phyloP scores from a whole-genome alignment of 805 yeast genomes.

The Spathaspora passalidarum region DNA sequence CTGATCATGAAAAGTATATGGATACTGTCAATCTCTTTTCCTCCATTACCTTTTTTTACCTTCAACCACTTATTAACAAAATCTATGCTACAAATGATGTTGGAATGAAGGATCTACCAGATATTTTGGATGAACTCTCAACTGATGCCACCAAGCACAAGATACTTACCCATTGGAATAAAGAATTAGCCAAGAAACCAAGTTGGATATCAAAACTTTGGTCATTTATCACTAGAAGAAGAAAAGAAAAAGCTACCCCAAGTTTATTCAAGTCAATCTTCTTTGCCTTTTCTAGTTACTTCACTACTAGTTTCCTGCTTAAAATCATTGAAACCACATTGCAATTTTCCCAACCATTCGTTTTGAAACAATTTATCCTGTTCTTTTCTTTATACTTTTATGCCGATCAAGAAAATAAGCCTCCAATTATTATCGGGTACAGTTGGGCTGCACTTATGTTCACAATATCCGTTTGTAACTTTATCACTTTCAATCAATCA shows the following conservation, averaged over 20 bases:
- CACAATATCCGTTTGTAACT: conserved; percentile 20
- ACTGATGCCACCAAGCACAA: conserved; percentile 15
- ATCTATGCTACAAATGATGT: conserved; percentile 23
- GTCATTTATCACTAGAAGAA: conserved; percentile 7
- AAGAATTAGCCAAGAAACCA: conserved; percentile 9
- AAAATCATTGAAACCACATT: conserved; percentile 20
- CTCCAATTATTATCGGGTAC: conserved; percentile 27
- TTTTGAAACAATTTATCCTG: conserved; percentile 26
- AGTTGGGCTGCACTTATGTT: conserved; percentile 23
- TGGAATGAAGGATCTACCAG: conserved; percentile 60
- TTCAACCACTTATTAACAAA: conserved; percentile 22
- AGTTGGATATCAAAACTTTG: conserved; percentile 2
- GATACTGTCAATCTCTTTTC: conserved; percentile 20
- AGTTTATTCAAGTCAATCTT: conserved; percentile 12
- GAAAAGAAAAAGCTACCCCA: conserved; percentile 9
- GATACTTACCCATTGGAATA: conserved; percentile 23
- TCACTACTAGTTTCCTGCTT: conserved; percentile 4
- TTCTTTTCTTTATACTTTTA: conserved; percentile 18
- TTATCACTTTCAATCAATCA: conserved; percentile 21
- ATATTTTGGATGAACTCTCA: conserved; percentile 17
- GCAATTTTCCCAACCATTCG: conserved; percentile 26
- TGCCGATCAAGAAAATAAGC: conserved; percentile 7
- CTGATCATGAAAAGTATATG: conserved; percentile 23
- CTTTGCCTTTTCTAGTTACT: conserved; percentile 11
- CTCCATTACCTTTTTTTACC: conserved; percentile 23